Evolutionary conservation across 225 moss, liverwort and hornwort genomes (phyloP), one percentile per base, ranked within the genome.

Genomic region (Physcomitrellopsis africana): DNA sequence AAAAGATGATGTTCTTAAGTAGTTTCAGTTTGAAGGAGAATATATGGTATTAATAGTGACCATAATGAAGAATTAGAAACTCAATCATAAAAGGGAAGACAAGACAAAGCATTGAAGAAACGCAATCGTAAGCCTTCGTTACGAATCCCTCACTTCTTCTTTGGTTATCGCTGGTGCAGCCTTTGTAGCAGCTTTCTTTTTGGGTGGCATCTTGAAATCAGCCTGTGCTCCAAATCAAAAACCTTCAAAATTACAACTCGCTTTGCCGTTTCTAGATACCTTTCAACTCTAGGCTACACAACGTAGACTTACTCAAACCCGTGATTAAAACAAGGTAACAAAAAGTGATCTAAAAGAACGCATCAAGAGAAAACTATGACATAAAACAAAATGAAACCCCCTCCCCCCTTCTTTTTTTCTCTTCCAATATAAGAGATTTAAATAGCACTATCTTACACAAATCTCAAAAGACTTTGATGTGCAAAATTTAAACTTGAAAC

Each of bases 151-250:
- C n/a, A 85, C 87, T 48, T 85, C 82, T 67, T 85, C 87, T 62
- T 78, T 72, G 45, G 80, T 85, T 76, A 88, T 82, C 14, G 52
- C 47, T 3, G 62, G 2, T 69, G 65, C 16, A 14, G 67, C 29
- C 17, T 88, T 88, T 65, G 77, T 3, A n/a, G 17, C 15, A 29
- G 27, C 47, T 80, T 85, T 88, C 32, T 60, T 19, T 70, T 88
- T 88, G n/a, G 43, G 5, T 69, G 69, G 27, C 51, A 82, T 85
- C 63, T 81, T 88, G n/a, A 51, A 46, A 54, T 88, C 84, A 12
- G 11, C 56, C 88, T 88, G 32, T 29, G 70, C 12, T 16, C 53
- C 66, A 74, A 3, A 66, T 0, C 2, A 69, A 65, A 37, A 8
- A 48, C 51, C 37, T 27, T 13, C 23, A 19, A 44, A 54, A 66